A percentile compares a stretch with the other conserved stretches of the same genome.
phyloP scores from a whole-genome alignment of 306 rosid genomes.

The Alnus rubra region DNA sequence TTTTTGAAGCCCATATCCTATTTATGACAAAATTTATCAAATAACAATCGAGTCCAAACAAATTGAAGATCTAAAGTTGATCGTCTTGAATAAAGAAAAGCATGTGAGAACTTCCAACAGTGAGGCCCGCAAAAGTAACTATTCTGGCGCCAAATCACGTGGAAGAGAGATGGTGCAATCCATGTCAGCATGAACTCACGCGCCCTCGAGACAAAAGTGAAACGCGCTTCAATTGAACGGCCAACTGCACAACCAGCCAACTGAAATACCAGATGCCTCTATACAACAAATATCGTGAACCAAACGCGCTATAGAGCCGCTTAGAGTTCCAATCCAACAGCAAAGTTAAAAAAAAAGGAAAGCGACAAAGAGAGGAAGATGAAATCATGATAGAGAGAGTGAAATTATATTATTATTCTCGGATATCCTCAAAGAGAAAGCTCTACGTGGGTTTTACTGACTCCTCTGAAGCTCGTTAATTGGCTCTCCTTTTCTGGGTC shows the following conservation, averaged over 20 bases:
- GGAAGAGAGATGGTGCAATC: conserved; percentile 3
- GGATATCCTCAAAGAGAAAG: conserved; percentile 33
- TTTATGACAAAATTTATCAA: no score
- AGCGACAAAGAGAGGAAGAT: neutral
- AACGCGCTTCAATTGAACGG: neutral
- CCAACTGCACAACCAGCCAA: no score
- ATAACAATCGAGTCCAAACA: no score
- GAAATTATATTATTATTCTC: conserved; percentile 12
- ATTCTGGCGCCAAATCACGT: conserved; percentile 24
- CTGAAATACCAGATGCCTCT: neutral
- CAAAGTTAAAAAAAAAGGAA: no score
- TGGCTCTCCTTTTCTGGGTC: conserved; percentile 21
- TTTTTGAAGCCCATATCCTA: no score
- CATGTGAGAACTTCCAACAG: neutral
- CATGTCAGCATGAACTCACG: neutral
- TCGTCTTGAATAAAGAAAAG: neutral
- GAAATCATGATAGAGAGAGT: neutral
- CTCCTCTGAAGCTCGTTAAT: neutral
- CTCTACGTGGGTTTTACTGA: neutral
- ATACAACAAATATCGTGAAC: neutral
- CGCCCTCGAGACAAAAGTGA: neutral
- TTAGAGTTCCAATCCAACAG: neutral
- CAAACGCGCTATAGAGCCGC: conserved; percentile 31
- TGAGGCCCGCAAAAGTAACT: neutral
- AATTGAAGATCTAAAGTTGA: neutral